Base-by-base conservation (phyloP, 345 rosid genomes). In the Corchorus capsularis region DNA sequence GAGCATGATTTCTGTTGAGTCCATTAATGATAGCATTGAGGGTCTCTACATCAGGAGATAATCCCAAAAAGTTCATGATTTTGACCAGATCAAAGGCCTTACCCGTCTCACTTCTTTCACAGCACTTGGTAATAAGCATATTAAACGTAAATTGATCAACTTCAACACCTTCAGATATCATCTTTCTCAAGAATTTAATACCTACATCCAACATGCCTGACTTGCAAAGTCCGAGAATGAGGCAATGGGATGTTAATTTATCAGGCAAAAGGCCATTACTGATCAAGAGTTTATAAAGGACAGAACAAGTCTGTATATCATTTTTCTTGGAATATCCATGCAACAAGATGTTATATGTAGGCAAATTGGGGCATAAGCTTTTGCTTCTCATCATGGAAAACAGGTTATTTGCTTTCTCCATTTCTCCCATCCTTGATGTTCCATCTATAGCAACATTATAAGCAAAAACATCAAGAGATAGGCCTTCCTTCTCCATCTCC, bases 311-410 rank as follows among this genome's bases (percentile, higher is more conserved):
- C 19, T 59, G 72, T 34, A 93, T 59, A 75, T 91, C 84, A 54
- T 82, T 86, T 82, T 81, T 85, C 86, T 88, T 93, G 54, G 94
- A 83, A 81, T 84, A 88, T 34, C 92, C 93, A 72, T 93, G 97
- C 82, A 94, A 82, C 52, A 94, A 89, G 81, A 89, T 89, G 77
- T 93, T 93, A 79, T 84, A 90, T 1, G 98, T 89, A 72, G 82
- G 80, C 87, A 91, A 86, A 85, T 76, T 88, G 76, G 93, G 95
- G 62, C 45, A 22, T 17, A 79, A 32, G 53, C 73, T 75, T 73
- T 71, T 76, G 78, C 83, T 83, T 71, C 45, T 63, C 87, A 91
- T 84, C 54, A 64, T 68, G 69, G 76, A 81, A 62, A 91, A 84
- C 78, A 91, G 62, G 78, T 78, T 65, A 57, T 69, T 73, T 41